phyloP scores from a whole-genome alignment of 352 stramenopile species.

The Phytophthora nicotianae region DNA sequence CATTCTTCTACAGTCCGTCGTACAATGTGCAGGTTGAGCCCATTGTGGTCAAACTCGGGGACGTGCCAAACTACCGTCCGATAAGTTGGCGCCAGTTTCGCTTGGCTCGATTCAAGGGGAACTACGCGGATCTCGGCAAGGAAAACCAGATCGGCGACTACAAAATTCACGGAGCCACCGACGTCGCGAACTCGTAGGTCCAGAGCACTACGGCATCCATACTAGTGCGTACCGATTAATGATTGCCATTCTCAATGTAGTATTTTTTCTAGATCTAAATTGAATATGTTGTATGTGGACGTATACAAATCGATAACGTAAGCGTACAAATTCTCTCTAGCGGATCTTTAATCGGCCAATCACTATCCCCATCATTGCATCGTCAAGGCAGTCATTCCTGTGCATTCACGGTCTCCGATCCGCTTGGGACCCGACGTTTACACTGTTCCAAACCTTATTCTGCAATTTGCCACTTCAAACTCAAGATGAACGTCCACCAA shows the following conservation, averaged over 20 bases:
- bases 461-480: background rate
- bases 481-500: constrained; percentile 32
- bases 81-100: constrained; percentile 65
- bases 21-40: constrained; percentile 63
- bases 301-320: constrained; percentile 4
- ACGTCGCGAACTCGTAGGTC: constrained; percentile 5
- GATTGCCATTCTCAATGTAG: background rate
- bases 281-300: background rate
- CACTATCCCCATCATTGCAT: background rate
- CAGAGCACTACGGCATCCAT: background rate
- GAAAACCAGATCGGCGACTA: constrained; percentile 12
- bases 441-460: background rate
- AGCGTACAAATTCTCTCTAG: background rate
- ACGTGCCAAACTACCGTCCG: constrained; percentile 72
- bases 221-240: background rate
- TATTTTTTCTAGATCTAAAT: too few species aligned
- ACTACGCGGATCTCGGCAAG: constrained; percentile 6
- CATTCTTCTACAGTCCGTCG: constrained; percentile 65
- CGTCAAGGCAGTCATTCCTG: background rate
- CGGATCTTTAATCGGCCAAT: background rate
- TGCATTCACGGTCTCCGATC: background rate
- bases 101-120: background rate
- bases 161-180: constrained; percentile 3
- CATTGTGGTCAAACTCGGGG: constrained; percentile 37
- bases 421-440: background rate